phyloP scores from a whole-genome alignment of 2,329 filamentous ascomycete genomes.

The Fusarium udum region DNA sequence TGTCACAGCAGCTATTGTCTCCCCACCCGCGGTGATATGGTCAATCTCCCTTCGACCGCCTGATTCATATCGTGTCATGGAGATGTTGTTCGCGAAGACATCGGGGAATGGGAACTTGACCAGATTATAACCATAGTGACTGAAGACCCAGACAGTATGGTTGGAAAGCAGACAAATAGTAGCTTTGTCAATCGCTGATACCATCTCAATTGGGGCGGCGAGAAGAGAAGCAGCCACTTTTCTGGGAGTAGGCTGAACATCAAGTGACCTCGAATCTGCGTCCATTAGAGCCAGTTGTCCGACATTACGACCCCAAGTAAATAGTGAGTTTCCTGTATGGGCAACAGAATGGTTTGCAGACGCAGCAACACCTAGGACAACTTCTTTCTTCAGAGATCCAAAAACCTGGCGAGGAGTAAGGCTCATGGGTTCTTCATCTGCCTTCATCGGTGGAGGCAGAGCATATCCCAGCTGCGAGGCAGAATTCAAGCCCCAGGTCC shows the following conservation, averaged over 20 bases:
- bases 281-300: slow-evolving; percentile 95
- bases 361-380: slow-evolving; percentile 82
- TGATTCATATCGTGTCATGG: slow-evolving; percentile 69
- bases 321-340: slow-evolving; percentile 82
- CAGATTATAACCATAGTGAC: slow-evolving; percentile 94
- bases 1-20: slow-evolving; percentile 90
- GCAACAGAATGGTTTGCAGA: slow-evolving; percentile 93
- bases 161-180: slow-evolving; percentile 88
- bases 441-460: slow-evolving; percentile 71
- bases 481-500: slow-evolving; percentile 92
- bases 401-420: slow-evolving; percentile 87
- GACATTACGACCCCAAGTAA: slow-evolving; percentile 94
- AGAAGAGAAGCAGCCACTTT: slow-evolving; percentile 85
- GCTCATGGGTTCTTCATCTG: slow-evolving; percentile 86
- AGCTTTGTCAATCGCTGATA: slow-evolving; percentile 89
- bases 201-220: slow-evolving; percentile 75
- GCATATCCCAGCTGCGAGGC: slow-evolving; percentile 87
- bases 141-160: slow-evolving; percentile 91
- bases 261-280: slow-evolving; percentile 90
- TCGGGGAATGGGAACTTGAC: slow-evolving; percentile 81
- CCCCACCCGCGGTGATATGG: slow-evolving; percentile 84
- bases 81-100: slow-evolving; percentile 74
- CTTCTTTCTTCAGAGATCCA: slow-evolving; percentile 87
- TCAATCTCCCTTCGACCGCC: slow-evolving; percentile 74
- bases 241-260: slow-evolving; percentile 82